Percentiles rank a stretch among this genome's conserved stretches.
Evolutionary conservation across 2,329 filamentous ascomycete genomes (phyloP).

Genomic region (Hypoxylon rubiginosum): DNA sequence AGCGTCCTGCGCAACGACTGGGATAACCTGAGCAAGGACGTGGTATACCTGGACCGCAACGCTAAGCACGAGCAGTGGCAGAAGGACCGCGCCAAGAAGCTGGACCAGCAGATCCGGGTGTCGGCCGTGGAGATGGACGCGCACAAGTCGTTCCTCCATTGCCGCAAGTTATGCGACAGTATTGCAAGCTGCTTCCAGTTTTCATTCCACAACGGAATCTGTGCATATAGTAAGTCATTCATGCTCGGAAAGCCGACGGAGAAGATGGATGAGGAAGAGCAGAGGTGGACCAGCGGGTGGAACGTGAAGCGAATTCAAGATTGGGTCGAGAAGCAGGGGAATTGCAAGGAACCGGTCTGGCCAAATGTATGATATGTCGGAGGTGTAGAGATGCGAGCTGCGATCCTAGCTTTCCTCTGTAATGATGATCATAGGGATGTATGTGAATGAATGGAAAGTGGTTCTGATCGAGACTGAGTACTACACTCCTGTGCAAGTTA

Average conservation of each 20-base stretch:
- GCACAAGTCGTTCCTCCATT: conserved; percentile 59
- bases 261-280: conserved; percentile 47
- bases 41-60: conserved; percentile 53
- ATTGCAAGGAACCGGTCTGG: conserved; percentile 50
- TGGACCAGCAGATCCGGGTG: conserved; percentile 46
- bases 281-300: conserved; percentile 58
- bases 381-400: background rate
- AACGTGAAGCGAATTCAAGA: conserved; percentile 56
- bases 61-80: conserved; percentile 52
- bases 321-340: conserved; percentile 56
- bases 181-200: conserved; percentile 58
- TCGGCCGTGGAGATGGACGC: conserved; percentile 57
- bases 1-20: conserved; percentile 60
- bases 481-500: background rate
- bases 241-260: conserved; percentile 57
- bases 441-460: too few species aligned
- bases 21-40: conserved; percentile 66
- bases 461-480: background rate
- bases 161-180: conserved; percentile 60
- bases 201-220: conserved; percentile 57
- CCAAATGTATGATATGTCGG: conserved; percentile 17
- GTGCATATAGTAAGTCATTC: conserved; percentile 54
- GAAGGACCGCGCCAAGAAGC: conserved; percentile 50
- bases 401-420: too few species aligned
- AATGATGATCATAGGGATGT: too few species aligned